phyloP scores from a whole-genome alignment of 495 filamentous ascomycete genomes.

The Aspergillus wentii region DNA sequence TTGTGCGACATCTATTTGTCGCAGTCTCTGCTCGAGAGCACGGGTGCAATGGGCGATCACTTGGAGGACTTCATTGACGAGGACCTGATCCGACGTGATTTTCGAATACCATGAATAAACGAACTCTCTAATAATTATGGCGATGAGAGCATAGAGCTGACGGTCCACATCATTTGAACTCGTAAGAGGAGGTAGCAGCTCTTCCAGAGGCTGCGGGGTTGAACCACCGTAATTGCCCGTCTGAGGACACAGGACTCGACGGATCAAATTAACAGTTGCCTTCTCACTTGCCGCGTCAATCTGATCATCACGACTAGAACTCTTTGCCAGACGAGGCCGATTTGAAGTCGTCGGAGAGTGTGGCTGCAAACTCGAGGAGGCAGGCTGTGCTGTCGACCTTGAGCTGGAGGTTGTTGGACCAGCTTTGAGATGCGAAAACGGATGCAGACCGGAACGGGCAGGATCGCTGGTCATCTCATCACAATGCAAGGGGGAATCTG shows the following conservation, averaged over 20 bases:
- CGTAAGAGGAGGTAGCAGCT: slow-evolving; percentile 84
- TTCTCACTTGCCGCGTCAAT: slow-evolving; percentile 47
- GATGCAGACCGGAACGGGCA: slow-evolving; percentile 36
- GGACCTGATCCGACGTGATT: slow-evolving; percentile 82
- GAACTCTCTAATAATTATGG: slow-evolving; percentile 82
- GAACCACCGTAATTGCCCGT: slow-evolving; percentile 32
- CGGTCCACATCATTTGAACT: slow-evolving; percentile 88
- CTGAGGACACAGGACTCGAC: slow-evolving; percentile 61
- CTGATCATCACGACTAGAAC: slow-evolving; percentile 21
- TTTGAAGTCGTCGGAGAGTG: slow-evolving; percentile 28
- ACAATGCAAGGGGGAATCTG: slow-evolving; percentile 6
- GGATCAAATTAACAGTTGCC: slow-evolving; percentile 55
- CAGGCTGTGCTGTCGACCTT: slow-evolving; percentile 28
- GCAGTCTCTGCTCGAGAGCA: slow-evolving; percentile 76
- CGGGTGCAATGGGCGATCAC: slow-evolving; percentile 88
- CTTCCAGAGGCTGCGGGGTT: slow-evolving; percentile 58
- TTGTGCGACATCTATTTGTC: slow-evolving; percentile 75
- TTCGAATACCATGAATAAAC: slow-evolving; percentile 89
- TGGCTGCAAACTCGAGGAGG: slow-evolving; percentile 21
- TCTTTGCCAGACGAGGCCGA: slow-evolving; percentile 23
- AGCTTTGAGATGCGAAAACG: slow-evolving; percentile 46
- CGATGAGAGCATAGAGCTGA: slow-evolving; percentile 86
- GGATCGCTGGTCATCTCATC: slow-evolving; percentile 41
- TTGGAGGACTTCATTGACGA: slow-evolving; percentile 80
- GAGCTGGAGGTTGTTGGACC: slow-evolving; percentile 45